Evolutionary conservation across 1,139 yeast genomes (phyloP).

Genomic region (Saccharomyces hybrid): DNA sequence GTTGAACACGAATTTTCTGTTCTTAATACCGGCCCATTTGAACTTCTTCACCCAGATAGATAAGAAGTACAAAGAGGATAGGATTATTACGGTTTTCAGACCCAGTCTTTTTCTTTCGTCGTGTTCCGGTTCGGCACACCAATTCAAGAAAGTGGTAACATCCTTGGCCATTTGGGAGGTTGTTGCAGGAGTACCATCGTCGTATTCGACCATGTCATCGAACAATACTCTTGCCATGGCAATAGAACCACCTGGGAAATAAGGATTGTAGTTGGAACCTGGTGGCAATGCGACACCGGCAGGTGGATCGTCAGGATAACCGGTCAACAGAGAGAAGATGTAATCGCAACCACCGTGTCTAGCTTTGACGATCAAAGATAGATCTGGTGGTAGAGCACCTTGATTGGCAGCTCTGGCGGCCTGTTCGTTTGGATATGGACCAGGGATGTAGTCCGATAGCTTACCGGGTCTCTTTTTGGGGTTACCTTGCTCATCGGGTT

Average conservation of each 20-base stretch:
- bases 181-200: constrained; percentile 97
- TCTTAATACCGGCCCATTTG: constrained; percentile 96
- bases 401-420: constrained; percentile 99
- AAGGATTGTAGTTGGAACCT: constrained; percentile 96
- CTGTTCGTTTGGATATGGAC: constrained; percentile 94
- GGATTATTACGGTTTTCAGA: constrained; percentile 78
- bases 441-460: constrained; percentile 90
- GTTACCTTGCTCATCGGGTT: constrained; percentile 98
- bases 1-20: constrained; percentile 87
- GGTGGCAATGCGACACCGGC: constrained; percentile 92
- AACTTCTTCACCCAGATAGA: constrained; percentile 93
- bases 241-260: constrained; percentile 99
- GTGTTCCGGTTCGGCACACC: constrained; percentile 98
- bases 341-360: constrained; percentile 98
- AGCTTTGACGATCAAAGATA: constrained; percentile 94
- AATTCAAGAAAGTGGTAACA: constrained; percentile 88
- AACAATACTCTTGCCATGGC: constrained; percentile 98
- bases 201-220: constrained; percentile 95
- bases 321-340: constrained; percentile 89
- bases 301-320: constrained; percentile 98
- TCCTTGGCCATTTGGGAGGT: constrained; percentile 99
- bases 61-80: constrained; percentile 72
- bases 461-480: constrained; percentile 98
- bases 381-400: constrained; percentile 98
- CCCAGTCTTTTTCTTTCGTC: constrained; percentile 98